Conservation (phyloP, 2,329 filamentous ascomycete genomes). For the Pestalotiopsis sp. region DNA sequence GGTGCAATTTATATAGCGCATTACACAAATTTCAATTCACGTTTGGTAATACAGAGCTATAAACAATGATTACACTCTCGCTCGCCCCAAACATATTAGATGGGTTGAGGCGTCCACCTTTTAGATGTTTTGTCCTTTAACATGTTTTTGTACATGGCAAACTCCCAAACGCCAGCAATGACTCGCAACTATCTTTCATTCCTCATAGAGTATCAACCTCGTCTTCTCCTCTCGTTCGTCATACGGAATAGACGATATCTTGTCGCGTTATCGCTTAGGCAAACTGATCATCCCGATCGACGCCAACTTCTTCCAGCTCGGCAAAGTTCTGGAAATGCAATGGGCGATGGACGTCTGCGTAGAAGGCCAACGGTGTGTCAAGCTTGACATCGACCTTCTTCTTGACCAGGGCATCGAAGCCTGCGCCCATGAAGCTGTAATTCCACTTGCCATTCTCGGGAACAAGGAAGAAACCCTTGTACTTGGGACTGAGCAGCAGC, state of each 20-base stretch:
- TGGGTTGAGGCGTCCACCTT: background rate
- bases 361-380: conserved; percentile 87
- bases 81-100: background rate
- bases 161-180: conserved; percentile 9
- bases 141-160: background rate
- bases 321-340: conserved; percentile 98
- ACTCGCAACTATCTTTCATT: background rate
- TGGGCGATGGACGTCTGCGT: conserved; percentile 88
- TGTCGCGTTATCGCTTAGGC: conserved; percentile 60
- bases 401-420: conserved; percentile 88
- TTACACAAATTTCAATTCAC: background rate
- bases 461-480: conserved; percentile 94
- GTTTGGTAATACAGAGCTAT: background rate
- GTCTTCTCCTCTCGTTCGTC: background rate
- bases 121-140: background rate
- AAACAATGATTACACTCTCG: background rate
- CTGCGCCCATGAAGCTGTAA: conserved; percentile 95
- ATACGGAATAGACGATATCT: background rate
- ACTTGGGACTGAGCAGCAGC: conserved; percentile 87
- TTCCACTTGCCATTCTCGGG: conserved; percentile 93
- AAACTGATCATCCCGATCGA: conserved; percentile 91
- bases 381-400: conserved; percentile 89
- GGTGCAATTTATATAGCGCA: too few species aligned
- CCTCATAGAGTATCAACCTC: background rate
- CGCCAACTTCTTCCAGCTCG: conserved; percentile 95